A percentile compares a stretch with the other conserved stretches of the same genome.
Evolutionary conservation across 495 filamentous ascomycete genomes (phyloP).

Genomic region (Annulohypoxylon bovei): DNA sequence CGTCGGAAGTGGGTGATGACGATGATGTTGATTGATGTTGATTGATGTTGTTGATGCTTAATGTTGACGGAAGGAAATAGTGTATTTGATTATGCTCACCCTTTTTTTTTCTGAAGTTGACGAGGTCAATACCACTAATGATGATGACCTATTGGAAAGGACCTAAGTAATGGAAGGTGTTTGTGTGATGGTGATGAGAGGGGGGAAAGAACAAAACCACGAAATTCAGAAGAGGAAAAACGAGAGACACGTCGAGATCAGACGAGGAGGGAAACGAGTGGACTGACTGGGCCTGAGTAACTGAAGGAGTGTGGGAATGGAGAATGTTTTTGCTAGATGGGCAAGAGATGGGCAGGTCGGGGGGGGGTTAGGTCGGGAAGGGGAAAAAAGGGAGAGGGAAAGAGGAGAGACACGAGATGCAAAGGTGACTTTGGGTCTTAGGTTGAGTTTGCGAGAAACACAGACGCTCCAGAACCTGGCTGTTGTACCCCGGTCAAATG

Average conservation of each 20-base stretch:
- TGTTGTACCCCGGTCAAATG: constrained; percentile 9
- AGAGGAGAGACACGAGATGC: constrained; percentile 34
- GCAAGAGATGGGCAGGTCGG: constrained; percentile 33
- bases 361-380: constrained; percentile 33
- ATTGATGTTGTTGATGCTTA: not conserved
- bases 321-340: constrained; percentile 38
- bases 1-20: not conserved
- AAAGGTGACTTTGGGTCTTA: not conserved
- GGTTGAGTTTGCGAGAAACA: constrained; percentile 32
- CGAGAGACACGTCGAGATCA: constrained; percentile 45
- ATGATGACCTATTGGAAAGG: constrained; percentile 29
- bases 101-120: constrained; percentile 43
- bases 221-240: constrained; percentile 41
- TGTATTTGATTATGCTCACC: constrained; percentile 22
- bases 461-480: constrained; percentile 9
- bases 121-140: constrained; percentile 41
- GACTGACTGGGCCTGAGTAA: constrained; percentile 46
- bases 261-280: constrained; percentile 46
- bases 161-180: constrained; percentile 23
- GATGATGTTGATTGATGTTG: constrained; percentile 2
- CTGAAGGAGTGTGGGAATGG: constrained; percentile 44
- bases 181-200: constrained; percentile 15
- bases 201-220: constrained; percentile 35
- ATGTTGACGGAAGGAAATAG: constrained; percentile 15
- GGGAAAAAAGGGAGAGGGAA: constrained; percentile 17